Percentiles rank a stretch among this genome's conserved stretches.
These are phyloP conservation scores for Groenewaldozyma auringiensis DNA, from an alignment of 1,139 yeast genomes.

Conservation along the genomic window DNA sequence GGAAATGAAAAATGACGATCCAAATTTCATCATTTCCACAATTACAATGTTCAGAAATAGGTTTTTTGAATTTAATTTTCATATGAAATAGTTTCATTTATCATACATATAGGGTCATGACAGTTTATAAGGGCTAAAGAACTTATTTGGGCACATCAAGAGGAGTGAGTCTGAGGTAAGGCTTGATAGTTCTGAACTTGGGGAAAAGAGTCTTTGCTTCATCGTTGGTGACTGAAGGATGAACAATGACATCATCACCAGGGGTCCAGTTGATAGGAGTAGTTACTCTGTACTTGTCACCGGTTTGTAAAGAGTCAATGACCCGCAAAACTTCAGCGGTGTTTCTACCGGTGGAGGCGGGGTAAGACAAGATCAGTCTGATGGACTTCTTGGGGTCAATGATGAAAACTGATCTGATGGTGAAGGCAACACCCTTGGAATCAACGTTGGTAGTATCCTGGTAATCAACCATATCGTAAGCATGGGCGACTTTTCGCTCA, in stretches of 20 bases:
- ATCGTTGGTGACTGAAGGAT: conserved; percentile 61
- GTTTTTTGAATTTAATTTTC: too few relatives aligned
- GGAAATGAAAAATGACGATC: too few relatives aligned
- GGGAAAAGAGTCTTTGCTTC: conserved; percentile 71
- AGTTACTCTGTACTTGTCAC: conserved; percentile 63
- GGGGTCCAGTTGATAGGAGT: conserved; percentile 86
- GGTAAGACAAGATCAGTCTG: conserved; percentile 67
- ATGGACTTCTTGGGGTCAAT: conserved; percentile 74
- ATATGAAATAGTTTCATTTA: too few relatives aligned
- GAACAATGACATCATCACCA: conserved; percentile 81
- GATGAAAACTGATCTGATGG: conserved; percentile 75
- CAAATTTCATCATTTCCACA: too few relatives aligned
- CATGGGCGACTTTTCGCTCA: conserved; percentile 56
- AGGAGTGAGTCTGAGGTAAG: conserved; percentile 61
- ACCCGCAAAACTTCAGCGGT: conserved; percentile 81
- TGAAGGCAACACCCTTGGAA: conserved; percentile 51
- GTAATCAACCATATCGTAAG: conserved; percentile 72
- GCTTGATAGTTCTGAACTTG: conserved; percentile 67
- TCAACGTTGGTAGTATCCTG: conserved; percentile 56
- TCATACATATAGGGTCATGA: not conserved
- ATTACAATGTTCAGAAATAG: too few relatives aligned
- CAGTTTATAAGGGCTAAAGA: too few relatives aligned
- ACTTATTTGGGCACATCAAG: conserved; percentile 18
- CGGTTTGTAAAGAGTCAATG: conserved; percentile 69
- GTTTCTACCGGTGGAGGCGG: conserved; percentile 83